phyloP scores from a whole-genome alignment of 208 protist species.

The Leishmania amazonensis region DNA sequence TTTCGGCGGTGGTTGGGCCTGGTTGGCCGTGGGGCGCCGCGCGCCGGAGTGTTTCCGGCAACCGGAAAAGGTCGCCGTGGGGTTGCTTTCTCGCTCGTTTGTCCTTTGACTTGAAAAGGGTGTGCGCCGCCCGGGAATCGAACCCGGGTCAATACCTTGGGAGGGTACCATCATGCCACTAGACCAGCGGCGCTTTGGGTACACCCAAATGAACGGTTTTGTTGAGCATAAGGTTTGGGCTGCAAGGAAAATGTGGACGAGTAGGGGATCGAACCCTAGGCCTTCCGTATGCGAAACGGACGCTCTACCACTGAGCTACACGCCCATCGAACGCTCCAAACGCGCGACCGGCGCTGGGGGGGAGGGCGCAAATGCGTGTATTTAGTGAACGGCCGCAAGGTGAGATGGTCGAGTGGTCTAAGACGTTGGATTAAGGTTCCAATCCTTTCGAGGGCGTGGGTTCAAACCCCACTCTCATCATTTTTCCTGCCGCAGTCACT shows the following conservation, averaged over 20 bases:
- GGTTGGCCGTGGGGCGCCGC: too few species aligned
- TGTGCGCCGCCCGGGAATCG: conserved; percentile 89
- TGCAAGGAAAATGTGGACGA: conserved; percentile 30
- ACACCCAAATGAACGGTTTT: too few species aligned
- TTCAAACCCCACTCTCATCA: conserved; percentile 77
- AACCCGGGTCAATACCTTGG: conserved; percentile 93
- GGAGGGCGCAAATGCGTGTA: conserved; percentile 49
- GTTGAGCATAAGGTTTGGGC: too few species aligned
- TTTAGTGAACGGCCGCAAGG: conserved; percentile 37
- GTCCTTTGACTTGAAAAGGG: not conserved
- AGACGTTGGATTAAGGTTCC: conserved; percentile 74
- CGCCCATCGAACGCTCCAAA: conserved; percentile 35
- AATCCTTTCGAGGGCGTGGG: conserved; percentile 73
- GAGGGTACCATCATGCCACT: conserved; percentile 93
- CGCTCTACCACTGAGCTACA: conserved; percentile 82
- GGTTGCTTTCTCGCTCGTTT: too few species aligned
- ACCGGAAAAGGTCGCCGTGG: not conserved
- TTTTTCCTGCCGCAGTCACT: conserved; percentile 9
- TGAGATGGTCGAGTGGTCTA: conserved; percentile 77
- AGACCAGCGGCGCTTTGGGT: conserved; percentile 78
- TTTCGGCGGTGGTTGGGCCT: too few species aligned
- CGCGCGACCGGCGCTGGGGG: conserved; percentile 48
- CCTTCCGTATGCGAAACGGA: conserved; percentile 81
- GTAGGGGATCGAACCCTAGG: conserved; percentile 72
- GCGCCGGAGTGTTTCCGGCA: not conserved